phyloP scores from a whole-genome alignment of 805 yeast genomes.

The Zygoascus flipseniorum region DNA sequence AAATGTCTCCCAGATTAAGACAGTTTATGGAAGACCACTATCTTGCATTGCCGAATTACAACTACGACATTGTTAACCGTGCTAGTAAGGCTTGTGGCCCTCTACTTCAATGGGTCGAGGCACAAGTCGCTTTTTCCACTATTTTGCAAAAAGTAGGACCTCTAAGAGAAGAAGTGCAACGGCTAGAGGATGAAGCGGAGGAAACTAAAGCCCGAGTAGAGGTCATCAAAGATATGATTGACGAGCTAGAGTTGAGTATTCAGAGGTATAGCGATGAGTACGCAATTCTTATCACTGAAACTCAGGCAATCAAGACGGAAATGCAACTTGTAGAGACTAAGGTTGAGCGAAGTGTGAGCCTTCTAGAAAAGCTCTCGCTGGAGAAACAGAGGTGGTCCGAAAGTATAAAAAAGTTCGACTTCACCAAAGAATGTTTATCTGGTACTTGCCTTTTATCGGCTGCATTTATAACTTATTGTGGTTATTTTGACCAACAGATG shows the following conservation, averaged over 20 bases:
- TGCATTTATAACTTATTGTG: conserved; percentile 53
- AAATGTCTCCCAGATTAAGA: conserved; percentile 47
- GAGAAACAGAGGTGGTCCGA: conserved; percentile 73
- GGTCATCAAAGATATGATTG: conserved; percentile 77
- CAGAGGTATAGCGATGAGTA: conserved; percentile 59
- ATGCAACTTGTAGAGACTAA: conserved; percentile 54
- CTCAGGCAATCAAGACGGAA: conserved; percentile 66
- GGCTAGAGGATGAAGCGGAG: conserved; percentile 49
- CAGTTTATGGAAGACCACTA: conserved; percentile 50
- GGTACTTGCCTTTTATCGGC: conserved; percentile 65
- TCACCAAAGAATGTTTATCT: conserved; percentile 37
- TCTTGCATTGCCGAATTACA: conserved; percentile 55
- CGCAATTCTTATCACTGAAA: conserved; percentile 65
- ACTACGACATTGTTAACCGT: conserved; percentile 64
- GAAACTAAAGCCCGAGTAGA: conserved; percentile 59
- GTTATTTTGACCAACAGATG: conserved; percentile 43
- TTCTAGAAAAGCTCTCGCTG: conserved; percentile 53
- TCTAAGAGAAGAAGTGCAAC: conserved; percentile 51
- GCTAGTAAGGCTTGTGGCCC: conserved; percentile 98
- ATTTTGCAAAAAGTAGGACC: conserved; percentile 71
- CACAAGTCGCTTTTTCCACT: conserved; percentile 71
- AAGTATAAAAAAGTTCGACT: conserved; percentile 44
- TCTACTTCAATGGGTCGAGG: conserved; percentile 75
- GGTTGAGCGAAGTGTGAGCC: conserved; percentile 50
- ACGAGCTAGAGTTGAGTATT: conserved; percentile 62